phyloP scores from a whole-genome alignment of 371 early-diverging fungal species.

The Nematocida major region DNA sequence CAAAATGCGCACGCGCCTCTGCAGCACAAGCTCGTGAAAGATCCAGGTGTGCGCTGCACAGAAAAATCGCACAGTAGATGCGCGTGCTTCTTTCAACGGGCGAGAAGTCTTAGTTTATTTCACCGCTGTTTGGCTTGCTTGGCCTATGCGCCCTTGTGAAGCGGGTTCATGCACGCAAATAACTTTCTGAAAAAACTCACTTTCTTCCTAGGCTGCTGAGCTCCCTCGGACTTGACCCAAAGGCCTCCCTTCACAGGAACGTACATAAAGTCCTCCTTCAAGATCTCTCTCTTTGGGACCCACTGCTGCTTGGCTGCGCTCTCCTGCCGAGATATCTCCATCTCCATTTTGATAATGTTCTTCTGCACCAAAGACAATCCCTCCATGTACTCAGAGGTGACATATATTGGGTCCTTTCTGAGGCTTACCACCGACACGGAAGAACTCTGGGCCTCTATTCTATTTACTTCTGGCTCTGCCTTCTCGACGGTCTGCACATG shows the following conservation, averaged over 20 bases:
- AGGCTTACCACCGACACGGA: neutral
- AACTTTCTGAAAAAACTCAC: neutral
- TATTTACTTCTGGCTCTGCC: neutral
- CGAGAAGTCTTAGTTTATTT: no score
- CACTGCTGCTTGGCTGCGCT: constrained; percentile 29
- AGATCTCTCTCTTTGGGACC: constrained; percentile 18
- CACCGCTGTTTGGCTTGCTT: neutral
- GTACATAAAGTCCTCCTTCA: constrained; percentile 3
- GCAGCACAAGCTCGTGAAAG: no score
- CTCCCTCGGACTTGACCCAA: neutral
- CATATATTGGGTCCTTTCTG: neutral
- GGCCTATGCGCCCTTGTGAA: neutral
- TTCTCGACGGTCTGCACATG: neutral
- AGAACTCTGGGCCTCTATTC: neutral
- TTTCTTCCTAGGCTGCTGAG: neutral
- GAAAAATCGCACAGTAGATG: no score
- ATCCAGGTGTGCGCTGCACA: no score
- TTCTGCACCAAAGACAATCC: constrained; percentile 18
- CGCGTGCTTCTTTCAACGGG: no score
- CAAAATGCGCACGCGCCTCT: no score
- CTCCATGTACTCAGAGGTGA: constrained; percentile 29
- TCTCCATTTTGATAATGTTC: constrained; percentile 48
- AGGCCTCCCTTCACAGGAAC: neutral
- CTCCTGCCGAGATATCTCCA: constrained; percentile 41
- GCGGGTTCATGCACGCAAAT: neutral